Percentiles rank a stretch among this genome's conserved stretches.
Evolutionary conservation across 257 asterid genomes (phyloP).

Genomic region (Nicotiana tomentosiformis): DNA sequence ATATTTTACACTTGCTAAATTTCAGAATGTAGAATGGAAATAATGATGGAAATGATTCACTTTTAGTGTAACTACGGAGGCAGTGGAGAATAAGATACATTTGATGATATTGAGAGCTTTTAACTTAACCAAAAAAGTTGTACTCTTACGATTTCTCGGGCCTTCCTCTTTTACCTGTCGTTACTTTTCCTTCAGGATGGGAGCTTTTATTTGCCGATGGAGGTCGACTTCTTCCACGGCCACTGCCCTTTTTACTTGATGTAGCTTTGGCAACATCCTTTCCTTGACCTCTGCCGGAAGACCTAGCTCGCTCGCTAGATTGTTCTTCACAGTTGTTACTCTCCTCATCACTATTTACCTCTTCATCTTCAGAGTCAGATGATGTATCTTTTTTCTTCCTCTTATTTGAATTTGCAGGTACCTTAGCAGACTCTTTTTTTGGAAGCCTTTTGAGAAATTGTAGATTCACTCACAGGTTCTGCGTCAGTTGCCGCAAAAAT

Average conservation of each 20-base stretch:
- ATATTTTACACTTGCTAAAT: constrained; percentile 4
- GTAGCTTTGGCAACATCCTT: constrained; percentile 30
- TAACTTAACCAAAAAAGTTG: not conserved
- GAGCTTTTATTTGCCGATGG: constrained; percentile 33
- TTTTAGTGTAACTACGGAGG: not conserved
- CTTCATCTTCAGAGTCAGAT: too few species aligned
- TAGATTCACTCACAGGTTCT: too few species aligned
- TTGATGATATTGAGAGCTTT: not conserved
- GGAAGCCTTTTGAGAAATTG: too few species aligned
- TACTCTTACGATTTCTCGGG: constrained; percentile 44
- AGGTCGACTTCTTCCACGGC: constrained; percentile 62
- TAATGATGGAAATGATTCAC: not conserved
- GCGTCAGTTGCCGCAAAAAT: too few species aligned
- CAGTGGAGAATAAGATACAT: not conserved
- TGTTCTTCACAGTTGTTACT: too few species aligned
- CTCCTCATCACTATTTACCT: too few species aligned
- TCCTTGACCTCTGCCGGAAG: too few species aligned
- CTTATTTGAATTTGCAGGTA: too few species aligned
- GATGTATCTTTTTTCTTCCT: too few species aligned
- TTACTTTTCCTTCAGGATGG: constrained; percentile 22
- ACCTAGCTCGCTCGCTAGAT: too few species aligned
- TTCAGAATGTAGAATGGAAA: not conserved
- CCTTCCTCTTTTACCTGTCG: constrained; percentile 62
- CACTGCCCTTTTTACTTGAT: constrained; percentile 35
- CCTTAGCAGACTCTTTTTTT: too few species aligned